phyloP scores from a whole-genome alignment of 2,329 filamentous ascomycete genomes.

The Stromatinia cepivora region DNA sequence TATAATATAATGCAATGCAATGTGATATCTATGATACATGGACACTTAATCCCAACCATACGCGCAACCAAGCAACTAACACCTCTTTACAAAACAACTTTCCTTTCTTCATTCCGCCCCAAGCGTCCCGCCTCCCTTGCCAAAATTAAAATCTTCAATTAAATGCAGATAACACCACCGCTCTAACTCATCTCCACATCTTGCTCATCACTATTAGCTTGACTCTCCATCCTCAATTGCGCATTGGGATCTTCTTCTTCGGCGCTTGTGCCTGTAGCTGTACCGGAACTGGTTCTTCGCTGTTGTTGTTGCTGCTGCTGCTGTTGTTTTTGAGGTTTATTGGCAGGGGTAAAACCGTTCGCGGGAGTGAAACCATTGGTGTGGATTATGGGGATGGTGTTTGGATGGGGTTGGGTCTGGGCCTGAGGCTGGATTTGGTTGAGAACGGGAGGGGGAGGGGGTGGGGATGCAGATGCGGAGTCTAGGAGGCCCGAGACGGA shows the following conservation, averaged over 20 bases:
- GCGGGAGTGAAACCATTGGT: neutral
- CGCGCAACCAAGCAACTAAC: neutral
- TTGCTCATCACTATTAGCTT: conserved; percentile 1
- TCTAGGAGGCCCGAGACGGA: conserved; percentile 18
- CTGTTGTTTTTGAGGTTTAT: conserved; percentile 39
- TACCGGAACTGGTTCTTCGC: conserved; percentile 22
- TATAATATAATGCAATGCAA: neutral
- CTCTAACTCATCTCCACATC: conserved; percentile 37
- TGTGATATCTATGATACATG: conserved; percentile 2
- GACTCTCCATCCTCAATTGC: conserved; percentile 40
- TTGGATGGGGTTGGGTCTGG: neutral
- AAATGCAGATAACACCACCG: neutral
- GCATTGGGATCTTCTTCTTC: conserved; percentile 38
- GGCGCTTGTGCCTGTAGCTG: conserved; percentile 22
- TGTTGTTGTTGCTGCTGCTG: conserved; percentile 28
- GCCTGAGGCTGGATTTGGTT: neutral
- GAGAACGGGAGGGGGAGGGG: neutral
- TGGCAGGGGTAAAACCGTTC: conserved; percentile 39
- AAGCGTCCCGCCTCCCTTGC: neutral
- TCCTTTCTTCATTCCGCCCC: neutral
- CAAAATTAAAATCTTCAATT: neutral
- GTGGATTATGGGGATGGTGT: neutral
- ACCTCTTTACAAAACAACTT: neutral
- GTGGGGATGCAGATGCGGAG: neutral
- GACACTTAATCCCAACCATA: neutral